phyloP scores from a whole-genome alignment of 2,329 filamentous ascomycete genomes.

The Ascochyta pisi region DNA sequence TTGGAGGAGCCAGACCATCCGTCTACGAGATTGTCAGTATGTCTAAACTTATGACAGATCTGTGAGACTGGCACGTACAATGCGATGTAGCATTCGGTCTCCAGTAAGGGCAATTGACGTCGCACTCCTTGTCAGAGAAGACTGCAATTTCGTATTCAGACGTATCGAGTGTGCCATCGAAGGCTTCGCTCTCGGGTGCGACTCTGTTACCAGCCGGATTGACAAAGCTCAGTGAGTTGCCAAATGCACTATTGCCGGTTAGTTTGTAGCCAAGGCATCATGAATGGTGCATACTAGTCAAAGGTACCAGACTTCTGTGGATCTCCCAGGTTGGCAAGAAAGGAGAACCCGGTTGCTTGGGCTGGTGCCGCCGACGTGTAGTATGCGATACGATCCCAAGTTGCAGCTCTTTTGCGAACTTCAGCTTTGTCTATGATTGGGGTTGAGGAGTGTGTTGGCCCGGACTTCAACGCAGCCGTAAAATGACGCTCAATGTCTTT shows the following conservation, averaged over 20 bases:
- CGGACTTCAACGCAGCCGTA: background rate
- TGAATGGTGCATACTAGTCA: conserved; percentile 50
- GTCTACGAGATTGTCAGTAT: conserved; percentile 53
- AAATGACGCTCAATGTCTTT: background rate
- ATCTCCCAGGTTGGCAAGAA: conserved; percentile 65
- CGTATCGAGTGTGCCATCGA: conserved; percentile 54
- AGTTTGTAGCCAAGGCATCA: background rate
- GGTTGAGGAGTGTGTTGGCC: background rate
- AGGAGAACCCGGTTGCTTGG: conserved; percentile 61
- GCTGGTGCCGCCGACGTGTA: conserved; percentile 53
- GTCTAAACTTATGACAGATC: background rate
- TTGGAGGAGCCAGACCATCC: conserved; percentile 75
- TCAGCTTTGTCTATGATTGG: background rate
- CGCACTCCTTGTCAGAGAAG: conserved; percentile 53
- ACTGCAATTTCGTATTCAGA: conserved; percentile 46
- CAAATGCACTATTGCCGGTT: conserved; percentile 53
- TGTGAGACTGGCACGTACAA: conserved; percentile 45
- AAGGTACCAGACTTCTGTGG: conserved; percentile 62
- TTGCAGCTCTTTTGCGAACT: conserved; percentile 17
- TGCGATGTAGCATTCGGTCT: conserved; percentile 59
- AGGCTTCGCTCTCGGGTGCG: conserved; percentile 56
- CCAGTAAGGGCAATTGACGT: conserved; percentile 56
- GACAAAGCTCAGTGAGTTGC: conserved; percentile 65
- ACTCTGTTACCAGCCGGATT: conserved; percentile 56
- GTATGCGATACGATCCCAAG: conserved; percentile 56